These are phyloP conservation scores for Exserohilum rostratum DNA, from an alignment of 2,329 filamentous ascomycete genomes.

Conservation along the genomic window DNA sequence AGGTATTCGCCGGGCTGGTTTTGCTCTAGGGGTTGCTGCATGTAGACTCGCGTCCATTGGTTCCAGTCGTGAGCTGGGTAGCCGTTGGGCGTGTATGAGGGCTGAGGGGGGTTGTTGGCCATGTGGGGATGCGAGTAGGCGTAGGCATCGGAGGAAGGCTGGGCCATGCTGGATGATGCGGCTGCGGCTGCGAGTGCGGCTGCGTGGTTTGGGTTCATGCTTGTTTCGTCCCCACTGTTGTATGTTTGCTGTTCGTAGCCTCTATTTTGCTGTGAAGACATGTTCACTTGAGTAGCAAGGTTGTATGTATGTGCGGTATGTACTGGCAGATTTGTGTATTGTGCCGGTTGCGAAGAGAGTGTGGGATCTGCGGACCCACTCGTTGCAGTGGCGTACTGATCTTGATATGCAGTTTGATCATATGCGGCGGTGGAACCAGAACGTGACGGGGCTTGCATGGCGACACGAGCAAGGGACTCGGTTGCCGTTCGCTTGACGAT, in stretches of 20 bases:
- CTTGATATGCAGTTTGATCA: conserved; percentile 30
- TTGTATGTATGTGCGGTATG: conserved; percentile 33
- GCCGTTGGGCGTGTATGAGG: conserved; percentile 34
- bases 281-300: conserved; percentile 27
- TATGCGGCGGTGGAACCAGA: conserved; percentile 27
- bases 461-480: conserved; percentile 51
- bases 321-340: conserved; percentile 28
- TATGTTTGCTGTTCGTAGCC: conserved; percentile 40
- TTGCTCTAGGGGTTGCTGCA: conserved; percentile 27
- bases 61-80: conserved; percentile 30
- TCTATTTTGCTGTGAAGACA: conserved; percentile 29
- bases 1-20: conserved; percentile 42
- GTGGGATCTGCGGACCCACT: conserved; percentile 27
- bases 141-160: conserved; percentile 31
- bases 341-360: conserved; percentile 25
- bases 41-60: conserved; percentile 44
- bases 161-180: conserved; percentile 30
- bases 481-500: conserved; percentile 52
- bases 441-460: conserved; percentile 37
- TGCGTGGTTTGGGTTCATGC: conserved; percentile 39
- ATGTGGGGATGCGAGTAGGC: conserved; percentile 32
- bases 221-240: conserved; percentile 29
- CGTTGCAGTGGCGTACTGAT: conserved; percentile 29
- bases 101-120: conserved; percentile 22
- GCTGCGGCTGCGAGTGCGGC: conserved; percentile 38